A percentile compares a stretch with the other conserved stretches of the same genome.
These are phyloP conservation scores for Golubevia sp. DNA, from an alignment of 1,284 basidiomycete species.

Conservation along the genomic window DNA sequence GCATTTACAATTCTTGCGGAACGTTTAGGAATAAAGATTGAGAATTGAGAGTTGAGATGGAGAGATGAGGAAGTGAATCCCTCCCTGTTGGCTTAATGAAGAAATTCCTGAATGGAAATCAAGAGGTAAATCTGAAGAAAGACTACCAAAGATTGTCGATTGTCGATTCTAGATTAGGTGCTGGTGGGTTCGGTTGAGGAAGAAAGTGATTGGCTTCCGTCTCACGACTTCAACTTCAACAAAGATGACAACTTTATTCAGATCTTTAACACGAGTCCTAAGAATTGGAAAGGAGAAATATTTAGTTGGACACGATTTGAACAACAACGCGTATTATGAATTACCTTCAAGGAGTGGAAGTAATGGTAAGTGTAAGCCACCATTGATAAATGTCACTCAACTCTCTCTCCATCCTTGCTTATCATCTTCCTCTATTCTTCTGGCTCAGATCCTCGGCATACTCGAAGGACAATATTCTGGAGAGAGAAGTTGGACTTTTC, in stretches of 20 bases:
- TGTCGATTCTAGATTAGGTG: too few species aligned
- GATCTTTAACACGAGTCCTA: conserved; percentile 18
- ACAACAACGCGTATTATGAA: conserved; percentile 45
- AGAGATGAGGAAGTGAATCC: background rate
- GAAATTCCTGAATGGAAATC: too few species aligned
- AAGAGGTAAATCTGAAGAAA: too few species aligned
- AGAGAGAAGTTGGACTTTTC: conserved; percentile 19
- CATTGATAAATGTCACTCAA: conserved; percentile 9
- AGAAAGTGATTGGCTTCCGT: too few species aligned
- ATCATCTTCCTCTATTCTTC: background rate
- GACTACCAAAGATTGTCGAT: too few species aligned
- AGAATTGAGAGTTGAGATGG: too few species aligned
- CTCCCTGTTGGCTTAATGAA: background rate
- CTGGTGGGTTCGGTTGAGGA: too few species aligned
- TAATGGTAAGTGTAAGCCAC: conserved; percentile 38
- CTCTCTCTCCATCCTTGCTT: background rate
- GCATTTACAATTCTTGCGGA: background rate
- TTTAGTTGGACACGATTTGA: conserved; percentile 44
- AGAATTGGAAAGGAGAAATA: conserved; percentile 35
- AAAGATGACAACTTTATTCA: background rate
- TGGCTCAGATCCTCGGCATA: background rate
- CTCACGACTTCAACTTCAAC: too few species aligned
- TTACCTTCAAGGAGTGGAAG: conserved; percentile 37
- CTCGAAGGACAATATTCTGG: background rate
- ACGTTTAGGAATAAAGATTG: too few species aligned